These are phyloP conservation scores for Exophiala xenobiotica DNA, from an alignment of 2,329 filamentous ascomycete species.

Conservation along the genomic window DNA sequence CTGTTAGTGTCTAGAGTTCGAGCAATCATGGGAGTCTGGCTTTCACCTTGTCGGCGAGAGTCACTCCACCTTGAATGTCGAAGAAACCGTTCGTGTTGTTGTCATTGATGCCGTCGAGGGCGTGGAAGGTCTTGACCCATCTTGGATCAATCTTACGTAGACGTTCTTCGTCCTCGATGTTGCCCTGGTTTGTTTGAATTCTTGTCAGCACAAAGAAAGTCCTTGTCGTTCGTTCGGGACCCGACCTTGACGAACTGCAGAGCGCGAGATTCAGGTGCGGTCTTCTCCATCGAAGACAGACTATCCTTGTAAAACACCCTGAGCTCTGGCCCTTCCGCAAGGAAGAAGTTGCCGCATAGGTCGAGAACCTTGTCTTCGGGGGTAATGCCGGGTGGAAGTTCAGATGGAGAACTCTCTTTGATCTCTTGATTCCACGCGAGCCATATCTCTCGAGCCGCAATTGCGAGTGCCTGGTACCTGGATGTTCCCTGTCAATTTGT, in stretches of 20 bases:
- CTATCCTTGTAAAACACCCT: conserved; percentile 48
- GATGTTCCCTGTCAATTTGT: not conserved
- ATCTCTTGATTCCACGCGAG: conserved; percentile 31
- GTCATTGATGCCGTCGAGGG: conserved; percentile 30
- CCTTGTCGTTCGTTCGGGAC: conserved; percentile 1
- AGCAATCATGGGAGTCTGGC: not conserved
- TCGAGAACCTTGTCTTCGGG: conserved; percentile 44
- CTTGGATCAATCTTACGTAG: conserved; percentile 46
- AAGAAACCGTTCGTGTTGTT: conserved; percentile 31
- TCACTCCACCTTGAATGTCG: conserved; percentile 32
- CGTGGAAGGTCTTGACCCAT: conserved; percentile 31
- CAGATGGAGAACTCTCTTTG: conserved; percentile 13
- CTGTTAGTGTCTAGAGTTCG: not conserved
- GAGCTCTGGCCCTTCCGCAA: conserved; percentile 44
- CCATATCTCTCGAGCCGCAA: conserved; percentile 34
- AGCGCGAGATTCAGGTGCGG: conserved; percentile 22
- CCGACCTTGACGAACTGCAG: conserved; percentile 31
- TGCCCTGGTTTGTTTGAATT: conserved; percentile 17
- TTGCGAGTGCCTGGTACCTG: conserved; percentile 32
- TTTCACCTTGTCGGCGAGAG: conserved; percentile 34
- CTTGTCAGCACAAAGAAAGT: not conserved
- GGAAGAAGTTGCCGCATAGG: conserved; percentile 52
- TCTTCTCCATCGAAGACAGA: conserved; percentile 50
- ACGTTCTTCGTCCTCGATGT: conserved; percentile 22
- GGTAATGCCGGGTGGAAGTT: conserved; percentile 31